Conservation (phyloP, 805 yeast species). For the Ogataea degrootiae region DNA sequence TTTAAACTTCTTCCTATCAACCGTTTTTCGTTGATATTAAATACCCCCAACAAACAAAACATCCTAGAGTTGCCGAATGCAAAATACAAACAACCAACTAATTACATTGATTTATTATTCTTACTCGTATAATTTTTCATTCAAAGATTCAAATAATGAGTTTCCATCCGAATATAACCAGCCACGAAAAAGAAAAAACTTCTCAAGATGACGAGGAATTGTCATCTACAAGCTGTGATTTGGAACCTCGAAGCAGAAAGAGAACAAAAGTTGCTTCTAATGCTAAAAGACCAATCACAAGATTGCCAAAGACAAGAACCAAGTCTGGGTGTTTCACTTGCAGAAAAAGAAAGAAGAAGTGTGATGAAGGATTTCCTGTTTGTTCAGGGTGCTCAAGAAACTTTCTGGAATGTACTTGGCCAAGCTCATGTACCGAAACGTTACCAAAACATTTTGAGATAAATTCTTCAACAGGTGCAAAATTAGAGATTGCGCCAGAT, state of each 20-base stretch:
- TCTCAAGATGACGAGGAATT: not conserved
- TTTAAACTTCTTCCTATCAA: no score
- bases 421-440: slow-evolving; percentile 18
- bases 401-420: slow-evolving; percentile 32
- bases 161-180: slow-evolving; percentile 4
- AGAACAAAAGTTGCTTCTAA: slow-evolving; percentile 1
- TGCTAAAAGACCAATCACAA: slow-evolving; percentile 1
- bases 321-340: slow-evolving; percentile 35
- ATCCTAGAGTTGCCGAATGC: slow-evolving; percentile 12
- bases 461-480: slow-evolving; percentile 14
- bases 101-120: not conserved
- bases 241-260: not conserved
- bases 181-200: not conserved
- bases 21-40: not conserved
- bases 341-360: slow-evolving; percentile 34
- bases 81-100: not conserved
- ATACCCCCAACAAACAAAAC: not conserved
- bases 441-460: slow-evolving; percentile 26
- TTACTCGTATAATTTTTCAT: not conserved
- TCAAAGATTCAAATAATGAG: slow-evolving; percentile 6
- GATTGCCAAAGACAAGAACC: slow-evolving; percentile 21
- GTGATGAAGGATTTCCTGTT: slow-evolving; percentile 29
- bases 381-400: slow-evolving; percentile 34
- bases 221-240: no score
- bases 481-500: not conserved